Conservation (phyloP, 116 monocot species). For the Phalaenopsis hybrid region DNA sequence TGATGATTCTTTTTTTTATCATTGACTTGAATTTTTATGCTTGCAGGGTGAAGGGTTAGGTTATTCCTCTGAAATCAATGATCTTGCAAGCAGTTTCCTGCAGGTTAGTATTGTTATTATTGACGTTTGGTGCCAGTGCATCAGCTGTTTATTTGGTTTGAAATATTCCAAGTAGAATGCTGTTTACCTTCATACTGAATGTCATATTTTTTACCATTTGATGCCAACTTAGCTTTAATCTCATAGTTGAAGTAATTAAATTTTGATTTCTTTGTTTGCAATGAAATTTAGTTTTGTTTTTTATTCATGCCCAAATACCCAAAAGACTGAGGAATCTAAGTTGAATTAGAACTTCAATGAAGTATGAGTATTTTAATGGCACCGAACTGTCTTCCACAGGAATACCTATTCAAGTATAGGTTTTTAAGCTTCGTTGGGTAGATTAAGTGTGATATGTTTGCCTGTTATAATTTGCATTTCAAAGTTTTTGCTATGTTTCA, state of each 20-base stretch:
- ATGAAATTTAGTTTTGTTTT: neutral
- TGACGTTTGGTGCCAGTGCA: neutral
- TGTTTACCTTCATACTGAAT: neutral
- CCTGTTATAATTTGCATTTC: neutral
- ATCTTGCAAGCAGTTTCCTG: slow-evolving; percentile 9
- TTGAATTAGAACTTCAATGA: neutral
- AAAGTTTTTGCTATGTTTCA: neutral
- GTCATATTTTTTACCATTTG: neutral
- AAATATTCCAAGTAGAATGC: neutral
- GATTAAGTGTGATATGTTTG: neutral
- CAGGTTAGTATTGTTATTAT: neutral
- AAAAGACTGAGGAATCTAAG: neutral
- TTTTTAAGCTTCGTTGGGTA: neutral
- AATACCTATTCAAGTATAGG: neutral
- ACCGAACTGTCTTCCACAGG: neutral
- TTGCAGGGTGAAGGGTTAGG: slow-evolving; percentile 13
- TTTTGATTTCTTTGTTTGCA: neutral
- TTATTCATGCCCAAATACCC: neutral
- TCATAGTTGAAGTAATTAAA: neutral
- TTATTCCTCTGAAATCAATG: slow-evolving; percentile 11
- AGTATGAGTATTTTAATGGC: neutral
- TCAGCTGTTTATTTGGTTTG: neutral
- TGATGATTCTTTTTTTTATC: neutral
- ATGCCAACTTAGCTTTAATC: neutral
- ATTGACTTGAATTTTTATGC: neutral